phyloP scores from a whole-genome alignment of 129 eudicot genomes.

The Chrysanthemum lavandulifolium region DNA sequence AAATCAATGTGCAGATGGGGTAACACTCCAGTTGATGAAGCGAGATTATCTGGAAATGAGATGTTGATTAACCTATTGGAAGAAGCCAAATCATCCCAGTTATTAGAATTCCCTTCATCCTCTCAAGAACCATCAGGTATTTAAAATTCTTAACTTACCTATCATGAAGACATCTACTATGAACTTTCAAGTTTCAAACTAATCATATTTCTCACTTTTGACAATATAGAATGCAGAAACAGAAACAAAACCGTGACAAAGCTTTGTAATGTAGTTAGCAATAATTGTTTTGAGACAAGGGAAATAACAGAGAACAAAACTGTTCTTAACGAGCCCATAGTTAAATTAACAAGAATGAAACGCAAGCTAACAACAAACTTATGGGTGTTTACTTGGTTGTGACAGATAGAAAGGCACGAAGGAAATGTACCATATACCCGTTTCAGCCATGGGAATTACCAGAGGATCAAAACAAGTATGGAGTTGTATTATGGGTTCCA shows the following conservation, averaged over 20 bases:
- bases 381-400: slow-evolving; percentile 10
- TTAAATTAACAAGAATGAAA: not conserved
- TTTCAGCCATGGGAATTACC: slow-evolving; percentile 59
- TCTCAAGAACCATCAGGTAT: slow-evolving; percentile 47
- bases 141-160: too few species aligned
- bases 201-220: too few species aligned
- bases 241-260: too few species aligned
- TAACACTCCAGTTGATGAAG: slow-evolving; percentile 79
- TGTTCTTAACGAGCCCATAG: too few species aligned
- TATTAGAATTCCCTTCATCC: slow-evolving; percentile 33
- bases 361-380: not conserved
- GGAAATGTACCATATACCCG: slow-evolving; percentile 71
- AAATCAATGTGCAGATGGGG: slow-evolving; percentile 67
- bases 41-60: slow-evolving; percentile 53
- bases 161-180: too few species aligned
- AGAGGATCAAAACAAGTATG: slow-evolving; percentile 37
- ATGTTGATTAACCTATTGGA: slow-evolving; percentile 51
- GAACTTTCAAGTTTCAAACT: too few species aligned
- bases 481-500: slow-evolving; percentile 70
- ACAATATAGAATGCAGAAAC: too few species aligned
- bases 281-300: not conserved
- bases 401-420: slow-evolving; percentile 39
- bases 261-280: not conserved
- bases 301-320: too few species aligned
- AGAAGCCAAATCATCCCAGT: slow-evolving; percentile 52